Evolutionary conservation across 164 flowering plant genomes (phyloP).

Genomic region (Santalum album): DNA sequence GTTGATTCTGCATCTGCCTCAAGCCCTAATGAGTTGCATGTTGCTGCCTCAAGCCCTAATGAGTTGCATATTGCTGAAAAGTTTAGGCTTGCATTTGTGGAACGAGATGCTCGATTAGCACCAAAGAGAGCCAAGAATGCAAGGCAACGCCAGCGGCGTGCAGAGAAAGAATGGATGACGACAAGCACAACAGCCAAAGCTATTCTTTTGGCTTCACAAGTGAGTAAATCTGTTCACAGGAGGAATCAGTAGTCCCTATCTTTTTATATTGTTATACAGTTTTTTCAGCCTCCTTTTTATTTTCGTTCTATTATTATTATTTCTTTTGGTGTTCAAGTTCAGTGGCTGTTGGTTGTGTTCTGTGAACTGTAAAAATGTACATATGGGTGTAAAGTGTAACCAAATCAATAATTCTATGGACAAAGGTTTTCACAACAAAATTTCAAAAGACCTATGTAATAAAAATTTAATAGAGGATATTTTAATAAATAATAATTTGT

Average conservation of each 20-base stretch:
- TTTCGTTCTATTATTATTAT: neutral
- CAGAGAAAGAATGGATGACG: slow-evolving; percentile 65
- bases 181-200: slow-evolving; percentile 53
- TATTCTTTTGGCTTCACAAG: slow-evolving; percentile 53
- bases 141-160: slow-evolving; percentile 81
- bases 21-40: slow-evolving; percentile 26
- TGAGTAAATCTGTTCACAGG: slow-evolving; percentile 29
- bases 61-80: slow-evolving; percentile 77
- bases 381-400: too few species aligned
- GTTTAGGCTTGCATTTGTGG: slow-evolving; percentile 85
- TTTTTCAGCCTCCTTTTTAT: neutral
- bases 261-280: neutral
- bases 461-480: too few species aligned
- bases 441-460: too few species aligned
- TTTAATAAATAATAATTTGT: too few species aligned
- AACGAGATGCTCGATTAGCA: slow-evolving; percentile 70
- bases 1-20: slow-evolving; percentile 13
- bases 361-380: too few species aligned
- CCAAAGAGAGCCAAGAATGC: slow-evolving; percentile 93
- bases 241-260: slow-evolving; percentile 9
- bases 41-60: slow-evolving; percentile 14
- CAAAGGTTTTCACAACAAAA: too few species aligned
- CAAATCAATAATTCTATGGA: too few species aligned
- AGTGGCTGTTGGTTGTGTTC: neutral
- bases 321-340: neutral